Evolutionary conservation across 371 early-diverging fungal species (phyloP), one percentile per base, ranked within the genome.

Genomic region (Actinomucor elegans): DNA sequence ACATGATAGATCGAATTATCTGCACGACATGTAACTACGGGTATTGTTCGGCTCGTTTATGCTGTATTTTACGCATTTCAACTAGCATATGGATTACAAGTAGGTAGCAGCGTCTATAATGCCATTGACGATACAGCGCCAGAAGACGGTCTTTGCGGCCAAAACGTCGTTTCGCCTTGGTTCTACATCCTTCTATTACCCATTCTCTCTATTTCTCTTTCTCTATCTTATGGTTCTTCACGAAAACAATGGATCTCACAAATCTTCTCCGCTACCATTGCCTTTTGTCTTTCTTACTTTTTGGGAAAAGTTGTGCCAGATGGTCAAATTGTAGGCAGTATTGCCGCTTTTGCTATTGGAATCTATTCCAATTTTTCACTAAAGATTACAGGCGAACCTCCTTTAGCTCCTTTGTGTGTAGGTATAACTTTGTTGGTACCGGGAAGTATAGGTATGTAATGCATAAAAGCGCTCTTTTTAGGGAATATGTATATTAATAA

Each of bases 11-110:
- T 75, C 51, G 76, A 75, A 47, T 41, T 75, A 35, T 66, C 73
- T 18, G 72, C 92, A 31, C 80, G 91, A 21, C 91, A 92, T 55
- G 80, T 93, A 49, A 83, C 90, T 18, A 85, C 91, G 5, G 94
- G 94, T 18, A 88, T 90, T 1, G 85, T 91, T 34, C 82, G 92
- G 26, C 68, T 91, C 11, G 87, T 89, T 26, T 84, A 89, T 65
- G 85, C 92, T 11, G 66, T 93, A 5, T 71, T 93, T 28, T 84
- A 85, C 20, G 87, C 92, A 12, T 83, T 92, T 47, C 64, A 89
- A 47, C 78, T 90, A 14, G 86, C 86, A 2, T 92, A 89, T 48
- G 94, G 92, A 10, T 72, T 93, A 54, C 79, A 85, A 23, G 75
- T 92, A 31, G 94, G 94, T 4, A 67, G 68, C 27, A 62, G 57